Evolutionary conservation across 2,329 filamentous ascomycete species (phyloP).

Genomic region (Ophiostoma himal-ulmi): DNA sequence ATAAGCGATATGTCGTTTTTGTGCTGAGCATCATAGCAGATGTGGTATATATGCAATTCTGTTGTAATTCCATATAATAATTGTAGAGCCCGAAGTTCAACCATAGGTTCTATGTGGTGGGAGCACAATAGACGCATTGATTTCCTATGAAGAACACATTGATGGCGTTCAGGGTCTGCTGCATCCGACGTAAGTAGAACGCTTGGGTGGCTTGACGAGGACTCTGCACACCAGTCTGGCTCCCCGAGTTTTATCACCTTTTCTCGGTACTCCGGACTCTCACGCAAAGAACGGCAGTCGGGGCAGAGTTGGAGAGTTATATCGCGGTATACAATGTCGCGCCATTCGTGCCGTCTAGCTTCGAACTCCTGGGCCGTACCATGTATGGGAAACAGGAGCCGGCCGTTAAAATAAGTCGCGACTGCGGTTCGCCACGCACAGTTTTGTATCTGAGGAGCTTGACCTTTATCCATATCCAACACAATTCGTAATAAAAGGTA

Average conservation of each 20-base stretch:
- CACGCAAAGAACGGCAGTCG: neutral
- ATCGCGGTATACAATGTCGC: neutral
- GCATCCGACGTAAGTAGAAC: too few species aligned
- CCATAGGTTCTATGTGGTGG: too few species aligned
- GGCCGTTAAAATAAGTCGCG: neutral
- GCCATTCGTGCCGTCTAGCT: neutral
- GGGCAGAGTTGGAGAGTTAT: neutral
- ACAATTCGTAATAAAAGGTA: neutral
- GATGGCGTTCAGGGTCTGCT: too few species aligned
- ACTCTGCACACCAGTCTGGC: too few species aligned
- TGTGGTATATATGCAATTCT: too few species aligned
- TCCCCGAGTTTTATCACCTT: too few species aligned
- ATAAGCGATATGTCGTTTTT: neutral
- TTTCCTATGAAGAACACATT: too few species aligned
- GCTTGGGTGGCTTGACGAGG: too few species aligned
- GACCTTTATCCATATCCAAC: neutral
- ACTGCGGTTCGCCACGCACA: neutral
- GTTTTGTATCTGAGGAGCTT: neutral
- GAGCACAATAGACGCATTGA: too few species aligned
- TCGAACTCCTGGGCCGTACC: neutral
- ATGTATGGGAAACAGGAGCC: neutral
- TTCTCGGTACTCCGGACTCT: neutral
- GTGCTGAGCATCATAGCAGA: neutral
- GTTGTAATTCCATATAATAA: too few species aligned
- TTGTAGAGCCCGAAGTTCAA: too few species aligned